Evolutionary conservation across 768 basidiomycete species (phyloP), one percentile per base, ranked within the genome.

Genomic region (Mycena olivaceomarginata): DNA sequence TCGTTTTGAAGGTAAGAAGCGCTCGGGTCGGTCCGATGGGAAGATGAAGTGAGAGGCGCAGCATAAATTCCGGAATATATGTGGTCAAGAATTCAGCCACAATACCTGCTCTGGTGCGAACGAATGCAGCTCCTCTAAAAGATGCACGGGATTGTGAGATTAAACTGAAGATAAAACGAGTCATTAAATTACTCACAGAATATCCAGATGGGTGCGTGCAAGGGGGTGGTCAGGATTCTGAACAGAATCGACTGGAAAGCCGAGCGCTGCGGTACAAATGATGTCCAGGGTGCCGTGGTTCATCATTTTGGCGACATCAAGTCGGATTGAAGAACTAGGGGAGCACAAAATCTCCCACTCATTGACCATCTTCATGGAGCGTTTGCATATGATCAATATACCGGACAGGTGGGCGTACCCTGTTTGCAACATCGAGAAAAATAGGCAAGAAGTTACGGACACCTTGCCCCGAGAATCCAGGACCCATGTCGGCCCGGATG

Each of bases 161-260:
- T 57, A 59, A 69, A 43, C 56, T 59, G 67, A 68, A 53, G 67
- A 68, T 68, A 46, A 68, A 68, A 68, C 67, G 67, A 68, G 53
- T 57, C 67, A 59, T 69, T 69, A 57, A 69, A 57, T 57, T 69
- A 57, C 67, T 69, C 67, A 69, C 67, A 69, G 67, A 69, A 69
- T 69, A 41, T 69, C 67, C 67, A 69, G 40, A 69, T 69, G 67
- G 53, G 67, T 45, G 43, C 43, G 43, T 45, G 43, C 43, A 45
- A 45, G 43, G 43, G 43, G 43, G 43, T 45, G 43, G 53, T 69
- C 40, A 53, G 67, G 67, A 69, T 69, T 69, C 40, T 69, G 67
- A 57, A 69, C 67, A n/a, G 67, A 57, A 69, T 69, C 53, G 53
- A 69, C 53, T 57, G 67, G 67, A 56, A 69, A 53, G 53, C 67